Conservation (phyloP, 495 filamentous ascomycete genomes). For the Penicillium canariense region DNA sequence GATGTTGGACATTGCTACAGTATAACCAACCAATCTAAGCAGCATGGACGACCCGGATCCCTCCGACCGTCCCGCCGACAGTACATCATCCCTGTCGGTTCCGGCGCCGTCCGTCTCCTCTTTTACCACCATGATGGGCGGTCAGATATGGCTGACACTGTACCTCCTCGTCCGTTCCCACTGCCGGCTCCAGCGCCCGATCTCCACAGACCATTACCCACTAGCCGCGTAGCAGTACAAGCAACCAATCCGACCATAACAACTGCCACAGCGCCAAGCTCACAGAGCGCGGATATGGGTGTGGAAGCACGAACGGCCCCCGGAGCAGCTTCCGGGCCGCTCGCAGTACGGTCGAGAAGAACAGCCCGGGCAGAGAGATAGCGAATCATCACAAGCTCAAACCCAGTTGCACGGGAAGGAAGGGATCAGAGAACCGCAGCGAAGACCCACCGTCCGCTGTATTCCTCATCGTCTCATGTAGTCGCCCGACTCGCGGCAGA, state of each 20-base stretch:
- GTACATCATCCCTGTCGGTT: neutral
- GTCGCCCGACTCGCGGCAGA: neutral
- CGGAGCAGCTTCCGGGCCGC: neutral
- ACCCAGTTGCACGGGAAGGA: neutral
- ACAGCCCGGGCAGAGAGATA: neutral
- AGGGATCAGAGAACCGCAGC: conserved; percentile 13
- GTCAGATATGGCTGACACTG: conserved; percentile 4
- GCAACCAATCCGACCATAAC: neutral
- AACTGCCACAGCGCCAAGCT: neutral
- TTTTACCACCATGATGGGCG: neutral
- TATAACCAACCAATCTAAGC: neutral
- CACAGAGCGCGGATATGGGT: neutral
- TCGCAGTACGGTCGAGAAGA: neutral
- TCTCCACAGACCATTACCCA: neutral
- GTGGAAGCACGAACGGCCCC: neutral
- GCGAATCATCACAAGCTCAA: neutral
- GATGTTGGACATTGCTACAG: too few relatives aligned
- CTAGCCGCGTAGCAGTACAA: neutral
- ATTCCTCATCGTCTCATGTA: conserved; percentile 10
- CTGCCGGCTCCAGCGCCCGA: neutral
- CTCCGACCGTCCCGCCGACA: neutral
- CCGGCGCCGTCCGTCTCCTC: neutral
- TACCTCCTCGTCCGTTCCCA: neutral
- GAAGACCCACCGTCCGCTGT: conserved; percentile 15
- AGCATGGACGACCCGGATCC: neutral